Conservation (phyloP, 371 early-diverging fungal species). For the Catenaria anguillulae region DNA sequence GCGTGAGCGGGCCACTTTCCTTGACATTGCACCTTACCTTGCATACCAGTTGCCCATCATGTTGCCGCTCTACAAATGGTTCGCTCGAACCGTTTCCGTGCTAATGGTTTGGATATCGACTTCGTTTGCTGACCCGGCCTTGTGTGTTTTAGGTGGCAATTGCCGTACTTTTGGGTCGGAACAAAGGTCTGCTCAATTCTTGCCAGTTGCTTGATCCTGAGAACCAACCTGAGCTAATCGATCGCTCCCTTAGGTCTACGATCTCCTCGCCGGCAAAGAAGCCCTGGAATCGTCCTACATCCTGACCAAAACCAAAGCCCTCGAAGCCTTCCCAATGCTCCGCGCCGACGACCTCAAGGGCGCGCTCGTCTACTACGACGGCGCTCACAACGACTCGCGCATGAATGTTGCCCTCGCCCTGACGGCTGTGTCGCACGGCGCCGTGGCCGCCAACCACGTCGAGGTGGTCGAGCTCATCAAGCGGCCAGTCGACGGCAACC, state of each 20-base stretch:
- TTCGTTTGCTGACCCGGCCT: no score
- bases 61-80: constrained; percentile 82
- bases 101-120: background rate
- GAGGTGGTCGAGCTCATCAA: constrained; percentile 76
- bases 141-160: no score
- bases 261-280: constrained; percentile 80
- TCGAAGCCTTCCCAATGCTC: constrained; percentile 92
- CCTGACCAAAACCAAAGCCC: constrained; percentile 64
- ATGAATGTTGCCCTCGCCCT: constrained; percentile 94
- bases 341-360: constrained; percentile 80
- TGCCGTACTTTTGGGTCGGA: constrained; percentile 96
- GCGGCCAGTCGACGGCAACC: constrained; percentile 31
- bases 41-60: constrained; percentile 88
- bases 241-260: no score
- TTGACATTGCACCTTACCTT: constrained; percentile 93
- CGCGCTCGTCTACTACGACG: constrained; percentile 96
- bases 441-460: constrained; percentile 87
- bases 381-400: constrained; percentile 88
- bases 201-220: no score
- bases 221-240: no score
- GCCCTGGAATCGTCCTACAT: constrained; percentile 79
- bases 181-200: no score
- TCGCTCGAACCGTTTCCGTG: no score
- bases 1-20: constrained; percentile 85
- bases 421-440: constrained; percentile 90